Evolutionary conservation across 345 rosid genomes (phyloP).

Genomic region (Rubroshorea leprosula): DNA sequence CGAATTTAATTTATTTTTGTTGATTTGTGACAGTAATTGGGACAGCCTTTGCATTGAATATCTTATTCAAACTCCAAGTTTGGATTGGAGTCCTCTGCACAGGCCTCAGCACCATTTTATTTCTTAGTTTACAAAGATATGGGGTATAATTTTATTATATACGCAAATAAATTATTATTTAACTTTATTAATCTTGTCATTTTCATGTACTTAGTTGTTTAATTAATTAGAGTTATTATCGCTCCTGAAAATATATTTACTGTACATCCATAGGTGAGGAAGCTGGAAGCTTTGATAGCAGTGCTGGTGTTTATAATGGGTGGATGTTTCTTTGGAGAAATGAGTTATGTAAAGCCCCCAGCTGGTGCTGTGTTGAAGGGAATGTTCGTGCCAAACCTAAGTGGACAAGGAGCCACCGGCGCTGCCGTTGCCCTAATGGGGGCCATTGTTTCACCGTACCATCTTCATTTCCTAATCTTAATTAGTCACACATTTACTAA

Average conservation of each 20-base stretch:
- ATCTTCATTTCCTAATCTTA: no score
- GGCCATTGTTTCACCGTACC: constrained; percentile 48
- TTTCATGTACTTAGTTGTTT: no score
- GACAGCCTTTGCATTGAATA: constrained; percentile 56
- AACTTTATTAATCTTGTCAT: no score
- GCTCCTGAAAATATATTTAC: no score
- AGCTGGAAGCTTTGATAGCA: constrained; percentile 38
- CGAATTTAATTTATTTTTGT: no score
- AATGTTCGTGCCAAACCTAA: constrained; percentile 41
- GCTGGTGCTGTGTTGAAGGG: constrained; percentile 38
- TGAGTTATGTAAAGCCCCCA: constrained; percentile 44
- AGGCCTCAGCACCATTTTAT: constrained; percentile 52
- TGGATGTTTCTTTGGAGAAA: constrained; percentile 32
- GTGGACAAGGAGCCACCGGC: constrained; percentile 34
- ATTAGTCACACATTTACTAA: no score
- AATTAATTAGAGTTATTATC: no score
- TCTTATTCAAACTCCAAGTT: constrained; percentile 43
- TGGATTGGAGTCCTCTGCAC: constrained; percentile 56
- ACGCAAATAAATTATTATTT: no score
- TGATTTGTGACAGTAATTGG: constrained; percentile 40
- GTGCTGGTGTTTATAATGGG: constrained; percentile 43
- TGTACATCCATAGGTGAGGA: constrained; percentile 49
- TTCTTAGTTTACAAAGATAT: constrained; percentile 57
- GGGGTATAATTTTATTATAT: constrained; percentile 47
- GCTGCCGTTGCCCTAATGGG: constrained; percentile 47